phyloP scores from a whole-genome alignment of 805 yeast genomes.

The Wickerhamiella spandovensis region DNA sequence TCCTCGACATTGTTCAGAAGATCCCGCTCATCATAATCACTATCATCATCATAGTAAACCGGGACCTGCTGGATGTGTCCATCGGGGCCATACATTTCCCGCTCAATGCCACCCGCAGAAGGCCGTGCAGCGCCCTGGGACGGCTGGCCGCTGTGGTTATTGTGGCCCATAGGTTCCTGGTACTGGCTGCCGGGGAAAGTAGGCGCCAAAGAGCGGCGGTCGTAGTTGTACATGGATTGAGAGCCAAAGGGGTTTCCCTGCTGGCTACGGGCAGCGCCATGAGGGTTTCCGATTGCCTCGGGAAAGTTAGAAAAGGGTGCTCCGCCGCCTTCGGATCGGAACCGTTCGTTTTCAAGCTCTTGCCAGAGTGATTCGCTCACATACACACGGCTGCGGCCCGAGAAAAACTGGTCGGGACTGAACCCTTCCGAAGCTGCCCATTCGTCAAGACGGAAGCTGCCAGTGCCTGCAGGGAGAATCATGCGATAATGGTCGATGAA shows the following conservation, averaged over 20 bases:
- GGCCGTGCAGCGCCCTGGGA: neutral
- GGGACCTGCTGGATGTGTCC: constrained; percentile 8
- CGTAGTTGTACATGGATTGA: neutral
- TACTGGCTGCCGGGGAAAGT: neutral
- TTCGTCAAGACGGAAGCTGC: constrained; percentile 18
- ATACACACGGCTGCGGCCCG: constrained; percentile 27
- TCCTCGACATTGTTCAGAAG: constrained; percentile 17
- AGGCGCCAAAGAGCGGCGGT: neutral
- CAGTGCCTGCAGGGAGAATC: constrained; percentile 19
- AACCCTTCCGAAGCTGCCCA: constrained; percentile 27
- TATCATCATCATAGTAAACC: constrained; percentile 24
- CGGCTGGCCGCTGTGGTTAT: neutral
- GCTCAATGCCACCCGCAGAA: neutral
- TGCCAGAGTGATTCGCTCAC: constrained; percentile 27
- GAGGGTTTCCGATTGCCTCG: neutral
- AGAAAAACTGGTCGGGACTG: constrained; percentile 24
- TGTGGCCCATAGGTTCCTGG: neutral
- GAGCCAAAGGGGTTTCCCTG: neutral
- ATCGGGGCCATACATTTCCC: constrained; percentile 3
- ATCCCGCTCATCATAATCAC: constrained; percentile 16
- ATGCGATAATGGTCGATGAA: constrained; percentile 24
- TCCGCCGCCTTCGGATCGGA: constrained; percentile 4
- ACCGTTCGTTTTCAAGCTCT: constrained; percentile 22
- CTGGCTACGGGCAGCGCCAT: neutral
- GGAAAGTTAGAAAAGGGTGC: neutral